These are phyloP conservation scores for Vachellia collinsii DNA, from an alignment of 306 rosid genomes.

Conservation along the genomic window DNA sequence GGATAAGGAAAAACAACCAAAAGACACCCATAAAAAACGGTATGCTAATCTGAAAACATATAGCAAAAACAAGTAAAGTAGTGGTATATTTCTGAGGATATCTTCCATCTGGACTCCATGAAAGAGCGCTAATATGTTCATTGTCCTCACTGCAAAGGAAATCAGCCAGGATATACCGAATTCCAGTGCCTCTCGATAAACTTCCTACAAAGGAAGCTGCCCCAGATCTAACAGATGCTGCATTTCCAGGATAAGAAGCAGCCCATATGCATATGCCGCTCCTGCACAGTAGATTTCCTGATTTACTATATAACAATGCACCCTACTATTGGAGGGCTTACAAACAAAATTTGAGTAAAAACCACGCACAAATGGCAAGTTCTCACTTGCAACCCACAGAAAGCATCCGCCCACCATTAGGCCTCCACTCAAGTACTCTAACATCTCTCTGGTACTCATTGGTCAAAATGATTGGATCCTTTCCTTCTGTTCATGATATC, in stretches of 20 bases:
- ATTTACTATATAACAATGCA: constrained; percentile 33
- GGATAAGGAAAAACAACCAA: not conserved
- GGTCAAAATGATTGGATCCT: constrained; percentile 73
- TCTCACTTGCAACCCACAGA: constrained; percentile 92
- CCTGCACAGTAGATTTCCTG: constrained; percentile 46
- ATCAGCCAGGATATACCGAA: constrained; percentile 78
- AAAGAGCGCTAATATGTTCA: constrained; percentile 81
- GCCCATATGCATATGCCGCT: constrained; percentile 87
- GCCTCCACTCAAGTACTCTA: constrained; percentile 91
- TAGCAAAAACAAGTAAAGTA: constrained; percentile 18
- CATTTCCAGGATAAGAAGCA: constrained; percentile 89
- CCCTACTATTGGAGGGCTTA: not conserved
- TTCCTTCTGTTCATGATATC: constrained; percentile 65
- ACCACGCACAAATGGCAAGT: constrained; percentile 34
- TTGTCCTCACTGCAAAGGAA: constrained; percentile 68
- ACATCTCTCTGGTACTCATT: constrained; percentile 78
- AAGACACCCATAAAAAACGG: not conserved
- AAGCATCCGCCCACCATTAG: constrained; percentile 78
- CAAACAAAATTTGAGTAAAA: not conserved
- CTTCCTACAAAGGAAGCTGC: constrained; percentile 74
- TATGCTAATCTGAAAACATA: constrained; percentile 20
- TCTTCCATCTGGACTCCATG: constrained; percentile 99
- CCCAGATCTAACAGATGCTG: constrained; percentile 84
- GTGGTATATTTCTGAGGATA: constrained; percentile 56
- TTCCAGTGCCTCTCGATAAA: constrained; percentile 83